phyloP scores from a whole-genome alignment of 495 filamentous ascomycete genomes.

The Podospora tetraspora region DNA sequence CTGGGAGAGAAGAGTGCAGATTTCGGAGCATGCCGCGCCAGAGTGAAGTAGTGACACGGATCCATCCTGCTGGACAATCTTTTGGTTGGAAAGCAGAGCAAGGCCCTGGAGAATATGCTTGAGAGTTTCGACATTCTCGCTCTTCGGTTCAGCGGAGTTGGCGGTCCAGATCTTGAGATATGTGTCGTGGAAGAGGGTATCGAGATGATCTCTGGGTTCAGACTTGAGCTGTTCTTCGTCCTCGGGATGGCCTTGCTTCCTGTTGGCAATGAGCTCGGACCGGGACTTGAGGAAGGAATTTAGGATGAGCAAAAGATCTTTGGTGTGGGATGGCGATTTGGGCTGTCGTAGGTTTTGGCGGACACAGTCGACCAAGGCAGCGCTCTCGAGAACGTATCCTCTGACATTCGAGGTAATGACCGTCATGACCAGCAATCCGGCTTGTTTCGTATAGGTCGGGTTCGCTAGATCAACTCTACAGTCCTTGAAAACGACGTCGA shows the following conservation, averaged over 20 bases:
- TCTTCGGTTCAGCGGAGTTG: constrained; percentile 22
- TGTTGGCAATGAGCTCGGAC: constrained; percentile 25
- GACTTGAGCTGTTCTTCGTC: constrained; percentile 24
- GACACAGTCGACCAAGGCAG: constrained; percentile 32
- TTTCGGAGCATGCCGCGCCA: constrained; percentile 27
- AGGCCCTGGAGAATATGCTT: constrained; percentile 39
- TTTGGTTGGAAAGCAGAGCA: constrained; percentile 35
- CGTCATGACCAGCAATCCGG: constrained; percentile 42
- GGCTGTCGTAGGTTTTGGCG: constrained; percentile 36
- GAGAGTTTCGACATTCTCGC: constrained; percentile 29
- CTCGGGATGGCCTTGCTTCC: constrained; percentile 20
- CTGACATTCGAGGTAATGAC: constrained; percentile 32
- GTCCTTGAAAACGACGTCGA: constrained; percentile 37
- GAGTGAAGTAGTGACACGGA: constrained; percentile 27
- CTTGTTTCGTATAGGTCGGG: constrained; percentile 41
- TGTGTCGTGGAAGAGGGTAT: constrained; percentile 33
- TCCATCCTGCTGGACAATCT: constrained; percentile 16
- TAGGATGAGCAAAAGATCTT: constrained; percentile 38
- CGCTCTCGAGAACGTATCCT: constrained; percentile 32
- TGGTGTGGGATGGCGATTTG: constrained; percentile 37
- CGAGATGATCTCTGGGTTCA: constrained; percentile 14
- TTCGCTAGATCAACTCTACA: constrained; percentile 41
- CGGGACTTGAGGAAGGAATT: constrained; percentile 38
- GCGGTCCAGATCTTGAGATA: constrained; percentile 39
- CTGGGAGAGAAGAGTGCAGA: constrained; percentile 28